Evolutionary conservation across 306 rosid genomes (phyloP), one percentile per base, ranked within the genome.

Genomic region (Datisca glomerata): DNA sequence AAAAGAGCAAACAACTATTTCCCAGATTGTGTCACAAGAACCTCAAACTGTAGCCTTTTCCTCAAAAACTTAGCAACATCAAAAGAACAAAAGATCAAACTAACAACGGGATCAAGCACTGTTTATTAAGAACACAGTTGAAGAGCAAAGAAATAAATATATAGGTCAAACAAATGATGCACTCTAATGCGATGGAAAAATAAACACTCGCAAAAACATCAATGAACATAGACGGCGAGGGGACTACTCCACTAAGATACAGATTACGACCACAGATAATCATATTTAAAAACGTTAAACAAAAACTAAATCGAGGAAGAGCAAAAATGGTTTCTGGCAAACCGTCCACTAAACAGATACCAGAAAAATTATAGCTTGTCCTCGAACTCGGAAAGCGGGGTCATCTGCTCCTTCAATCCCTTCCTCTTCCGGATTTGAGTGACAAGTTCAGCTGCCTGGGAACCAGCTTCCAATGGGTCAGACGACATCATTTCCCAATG

Each of bases 401-500:
- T 84, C 78, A 76, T 76, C 60, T 79, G 83, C 54, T 73, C 83
- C 87, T 85, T 85, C 79, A 85, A 69, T 0, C 95, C 95, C 79
- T 85, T 85, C 74, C 95, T 85, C 79, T 76, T 85, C 2, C 93
- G 79, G 53, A 85, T 85, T 34, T 85, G 85, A 0, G 68, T 0
- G 1, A 85, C 85, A 47, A 74, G 72, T 4, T 2, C n/a, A 1
- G 85, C 4, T 17, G 96, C 93, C 43, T 80, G 87, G 11, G 96
- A 71, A 0, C 85, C 85, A 21, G 75, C 0, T 41, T 85, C 96
- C 77, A 76, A 41, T 20, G 93, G 95, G 43, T 85, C 93, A 0
- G 93, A 85, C 0, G 67, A 24, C 95, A 85, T 85, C 86, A 67
- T 74, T 8, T 85, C 93, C 95, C 93, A 85, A 39, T 85, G 93